Evolutionary conservation across 176 grass and related monocot species (phyloP).

Genomic region (Avena eriantha): DNA sequence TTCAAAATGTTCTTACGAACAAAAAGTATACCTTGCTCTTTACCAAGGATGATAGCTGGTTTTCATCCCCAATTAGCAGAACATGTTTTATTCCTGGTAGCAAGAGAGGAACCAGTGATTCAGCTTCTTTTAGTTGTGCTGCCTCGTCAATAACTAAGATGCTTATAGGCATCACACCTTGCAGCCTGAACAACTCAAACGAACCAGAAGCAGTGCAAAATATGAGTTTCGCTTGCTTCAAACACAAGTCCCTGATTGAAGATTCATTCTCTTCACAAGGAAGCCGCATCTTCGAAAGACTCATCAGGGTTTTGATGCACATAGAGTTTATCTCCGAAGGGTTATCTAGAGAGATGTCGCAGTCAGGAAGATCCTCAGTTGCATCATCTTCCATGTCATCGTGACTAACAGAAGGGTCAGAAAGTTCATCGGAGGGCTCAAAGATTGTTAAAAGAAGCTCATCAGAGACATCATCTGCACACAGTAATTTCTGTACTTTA

Average conservation of each 20-base stretch:
- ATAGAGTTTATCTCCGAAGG: conserved; percentile 59
- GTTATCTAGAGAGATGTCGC: conserved; percentile 42
- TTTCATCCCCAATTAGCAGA: conserved; percentile 86
- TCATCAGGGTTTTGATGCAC: conserved; percentile 62
- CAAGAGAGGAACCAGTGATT: conserved; percentile 73
- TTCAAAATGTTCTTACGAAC: conserved; percentile 8
- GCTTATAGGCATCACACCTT: conserved; percentile 60
- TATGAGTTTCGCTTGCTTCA: conserved; percentile 71
- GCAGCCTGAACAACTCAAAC: conserved; percentile 57
- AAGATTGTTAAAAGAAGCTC: conserved; percentile 59
- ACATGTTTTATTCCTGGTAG: conserved; percentile 62
- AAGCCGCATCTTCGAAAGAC: conserved; percentile 58
- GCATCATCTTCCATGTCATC: conserved; percentile 47
- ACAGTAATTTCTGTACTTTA: conserved; percentile 51
- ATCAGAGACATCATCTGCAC: conserved; percentile 50
- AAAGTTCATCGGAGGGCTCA: conserved; percentile 41
- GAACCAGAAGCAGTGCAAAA: conserved; percentile 78
- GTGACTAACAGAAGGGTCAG: conserved; percentile 41
- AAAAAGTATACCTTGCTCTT: conserved; percentile 71
- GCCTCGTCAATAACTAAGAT: conserved; percentile 88
- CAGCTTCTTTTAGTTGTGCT: conserved; percentile 85
- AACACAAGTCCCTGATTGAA: conserved; percentile 68
- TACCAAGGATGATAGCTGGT: conserved; percentile 81
- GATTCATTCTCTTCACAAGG: conserved; percentile 55
- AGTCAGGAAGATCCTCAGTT: conserved; percentile 42